Percentiles rank a stretch among this genome's conserved stretches.
Evolutionary conservation across 2,329 filamentous ascomycete species (phyloP).

Genomic region (Sarocladium kiliense): DNA sequence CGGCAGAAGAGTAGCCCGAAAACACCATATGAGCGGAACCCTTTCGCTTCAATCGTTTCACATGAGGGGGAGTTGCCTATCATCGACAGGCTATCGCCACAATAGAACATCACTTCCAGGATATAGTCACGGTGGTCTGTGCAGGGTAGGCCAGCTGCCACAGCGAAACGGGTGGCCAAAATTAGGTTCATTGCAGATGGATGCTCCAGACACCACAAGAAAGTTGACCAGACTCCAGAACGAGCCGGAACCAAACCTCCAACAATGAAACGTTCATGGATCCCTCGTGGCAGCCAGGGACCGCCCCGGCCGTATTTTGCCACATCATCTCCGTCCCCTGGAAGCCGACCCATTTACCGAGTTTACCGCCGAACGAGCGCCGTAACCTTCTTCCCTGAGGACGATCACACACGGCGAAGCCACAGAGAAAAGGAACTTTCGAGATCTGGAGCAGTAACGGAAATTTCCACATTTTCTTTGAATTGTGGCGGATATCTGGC

Average conservation of each 20-base stretch:
- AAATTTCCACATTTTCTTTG: background rate
- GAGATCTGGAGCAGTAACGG: background rate
- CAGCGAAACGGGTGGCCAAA: too few relatives aligned
- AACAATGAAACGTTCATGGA: background rate
- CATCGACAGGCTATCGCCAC: too few relatives aligned
- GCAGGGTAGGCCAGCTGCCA: too few relatives aligned
- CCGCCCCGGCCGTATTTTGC: background rate
- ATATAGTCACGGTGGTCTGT: too few relatives aligned
- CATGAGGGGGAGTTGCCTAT: too few relatives aligned
- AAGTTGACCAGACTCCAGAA: background rate
- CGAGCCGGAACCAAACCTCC: background rate
- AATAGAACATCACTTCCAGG: too few relatives aligned
- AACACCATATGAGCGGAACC: too few relatives aligned
- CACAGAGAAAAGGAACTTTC: background rate
- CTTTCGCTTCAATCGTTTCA: too few relatives aligned
- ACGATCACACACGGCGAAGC: background rate
- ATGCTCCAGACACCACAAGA: background rate
- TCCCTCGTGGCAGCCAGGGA: slow-evolving; percentile 3
- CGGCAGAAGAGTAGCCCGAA: too few relatives aligned
- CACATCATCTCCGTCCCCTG: slow-evolving; percentile 4
- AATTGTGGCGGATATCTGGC: background rate
- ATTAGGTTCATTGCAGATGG: too few relatives aligned
- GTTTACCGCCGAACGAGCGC: background rate
- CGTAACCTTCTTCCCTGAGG: background rate
- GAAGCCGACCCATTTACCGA: slow-evolving; percentile 3